Base-by-base conservation (phyloP, 2,329 filamentous ascomycete genomes). In the Sporothrix globosa region DNA sequence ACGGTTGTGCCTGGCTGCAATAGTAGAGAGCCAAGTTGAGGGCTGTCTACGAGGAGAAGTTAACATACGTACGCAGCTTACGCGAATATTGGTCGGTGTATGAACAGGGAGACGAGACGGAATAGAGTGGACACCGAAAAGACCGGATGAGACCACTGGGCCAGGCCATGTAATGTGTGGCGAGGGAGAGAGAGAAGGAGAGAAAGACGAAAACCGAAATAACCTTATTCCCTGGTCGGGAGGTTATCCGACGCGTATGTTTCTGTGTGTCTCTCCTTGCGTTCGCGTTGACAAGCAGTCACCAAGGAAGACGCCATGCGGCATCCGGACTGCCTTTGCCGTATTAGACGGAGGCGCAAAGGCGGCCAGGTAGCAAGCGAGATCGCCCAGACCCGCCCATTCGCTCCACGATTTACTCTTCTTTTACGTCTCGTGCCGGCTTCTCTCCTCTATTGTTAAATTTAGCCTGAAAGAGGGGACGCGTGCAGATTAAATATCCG, bases 231-330 rank as follows among this genome's bases (percentile, higher is more conserved):
- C 53, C 65, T 50, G 50, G 9, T 56, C 50, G 65, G 50, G 34
- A 56, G 34, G 50, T 30, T 34, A 68, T 46, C 65, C 65, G 65
- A 52, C 46, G 50, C 65, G 56, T 67, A n/a, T 30, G 19, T 30
- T 10, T 48, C 6, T 27, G 24, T 10, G 53, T 30, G 11, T 30
- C 24, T 34, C 53, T 58, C n/a, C 14, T 34, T 56, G 6, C 19
- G 34, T 41, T 19, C 19, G 19, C 9, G 19, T 5, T 6, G 48
- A 6, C 9, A 21, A n/a, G 9, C 19, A 9, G 48, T 7, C 48
- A 50, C 46, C 44, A 50, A 9, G 19, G 17, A n/a, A 14, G 41
- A 39, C 54, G 30, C 54, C 10, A 44, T 14, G 56, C 56, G 34
- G 56, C 56, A 61, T 13, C n/a, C 56, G 56, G 34, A 44, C 34